These are phyloP conservation scores for Metarhizium brunneum DNA, from an alignment of 2,329 filamentous ascomycete species.

Conservation along the genomic window DNA sequence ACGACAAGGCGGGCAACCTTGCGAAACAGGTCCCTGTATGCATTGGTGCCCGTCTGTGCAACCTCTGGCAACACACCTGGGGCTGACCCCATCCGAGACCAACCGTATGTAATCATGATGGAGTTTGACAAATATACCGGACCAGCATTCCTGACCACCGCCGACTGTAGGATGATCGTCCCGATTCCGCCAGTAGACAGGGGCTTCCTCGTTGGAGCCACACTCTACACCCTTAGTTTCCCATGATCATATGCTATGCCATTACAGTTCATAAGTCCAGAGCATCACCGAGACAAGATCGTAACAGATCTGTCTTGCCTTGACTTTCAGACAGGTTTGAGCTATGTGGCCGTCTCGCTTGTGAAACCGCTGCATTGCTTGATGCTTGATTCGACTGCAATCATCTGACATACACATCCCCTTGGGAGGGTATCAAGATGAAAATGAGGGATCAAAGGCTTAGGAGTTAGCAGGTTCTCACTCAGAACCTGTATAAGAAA, in stretches of 20 bases:
- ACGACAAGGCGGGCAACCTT: conserved; percentile 8
- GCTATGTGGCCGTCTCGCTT: neutral
- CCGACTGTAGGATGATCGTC: neutral
- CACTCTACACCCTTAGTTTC: neutral
- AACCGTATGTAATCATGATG: too few relatives aligned
- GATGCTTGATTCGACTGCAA: neutral
- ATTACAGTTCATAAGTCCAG: neutral
- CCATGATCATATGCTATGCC: neutral
- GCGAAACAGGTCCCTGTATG: neutral
- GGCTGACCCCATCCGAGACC: conserved; percentile 2
- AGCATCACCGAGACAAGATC: neutral
- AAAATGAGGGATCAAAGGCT: conserved; percentile 5
- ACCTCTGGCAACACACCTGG: conserved; percentile 8
- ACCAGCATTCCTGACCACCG: conserved; percentile 6
- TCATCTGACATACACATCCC: conserved; percentile 2
- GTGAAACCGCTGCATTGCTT: neutral
- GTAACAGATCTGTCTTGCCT: neutral
- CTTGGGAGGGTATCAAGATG: conserved; percentile 1
- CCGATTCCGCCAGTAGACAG: conserved; percentile 6
- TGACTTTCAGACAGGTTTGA: neutral
- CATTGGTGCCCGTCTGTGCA: conserved; percentile 9
- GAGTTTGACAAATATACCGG: conserved; percentile 6
- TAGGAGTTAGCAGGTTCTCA: too few relatives aligned
- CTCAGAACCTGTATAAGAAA: too few relatives aligned
- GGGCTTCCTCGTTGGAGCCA: neutral